These are phyloP conservation scores for Penicillium macrosclerotiorum DNA, from an alignment of 495 filamentous ascomycete species.

Conservation along the genomic window DNA sequence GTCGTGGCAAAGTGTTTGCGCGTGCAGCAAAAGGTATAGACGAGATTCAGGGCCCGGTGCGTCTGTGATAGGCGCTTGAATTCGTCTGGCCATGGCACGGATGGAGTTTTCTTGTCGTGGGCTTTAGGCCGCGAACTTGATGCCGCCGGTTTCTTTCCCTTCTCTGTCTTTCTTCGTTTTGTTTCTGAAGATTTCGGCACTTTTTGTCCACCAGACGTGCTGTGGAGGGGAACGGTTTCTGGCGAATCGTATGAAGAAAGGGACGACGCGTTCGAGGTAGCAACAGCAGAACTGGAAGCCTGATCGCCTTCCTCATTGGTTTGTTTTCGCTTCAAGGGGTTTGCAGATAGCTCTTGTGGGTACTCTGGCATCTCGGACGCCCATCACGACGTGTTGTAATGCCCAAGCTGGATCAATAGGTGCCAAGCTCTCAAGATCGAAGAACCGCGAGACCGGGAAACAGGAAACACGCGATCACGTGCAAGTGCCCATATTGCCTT, in stretches of 20 bases:
- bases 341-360: neutral
- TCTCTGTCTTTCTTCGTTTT: conserved; percentile 3
- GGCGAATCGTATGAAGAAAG: neutral
- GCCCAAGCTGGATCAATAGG: neutral
- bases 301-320: conserved; percentile 5
- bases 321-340: conserved; percentile 21
- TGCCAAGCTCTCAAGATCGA: too few species aligned
- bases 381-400: conserved; percentile 22
- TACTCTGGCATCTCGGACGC: conserved; percentile 25
- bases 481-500: conserved; percentile 6
- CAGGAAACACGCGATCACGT: conserved; percentile 29
- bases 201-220: neutral
- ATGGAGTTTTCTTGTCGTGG: conserved; percentile 27
- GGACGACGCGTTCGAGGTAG: conserved; percentile 21
- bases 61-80: conserved; percentile 73
- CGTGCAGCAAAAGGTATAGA: conserved; percentile 92
- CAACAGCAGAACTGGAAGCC: neutral
- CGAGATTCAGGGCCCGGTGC: conserved; percentile 82
- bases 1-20: conserved; percentile 90
- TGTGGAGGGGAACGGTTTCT: neutral
- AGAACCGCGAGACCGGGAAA: neutral
- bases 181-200: conserved; percentile 1
- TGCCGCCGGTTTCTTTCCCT: conserved; percentile 6
- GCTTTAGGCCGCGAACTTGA: conserved; percentile 8
- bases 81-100: conserved; percentile 66